Evolutionary conservation across 306 rosid species (phyloP).

Genomic region (Ceratonia siliqua): DNA sequence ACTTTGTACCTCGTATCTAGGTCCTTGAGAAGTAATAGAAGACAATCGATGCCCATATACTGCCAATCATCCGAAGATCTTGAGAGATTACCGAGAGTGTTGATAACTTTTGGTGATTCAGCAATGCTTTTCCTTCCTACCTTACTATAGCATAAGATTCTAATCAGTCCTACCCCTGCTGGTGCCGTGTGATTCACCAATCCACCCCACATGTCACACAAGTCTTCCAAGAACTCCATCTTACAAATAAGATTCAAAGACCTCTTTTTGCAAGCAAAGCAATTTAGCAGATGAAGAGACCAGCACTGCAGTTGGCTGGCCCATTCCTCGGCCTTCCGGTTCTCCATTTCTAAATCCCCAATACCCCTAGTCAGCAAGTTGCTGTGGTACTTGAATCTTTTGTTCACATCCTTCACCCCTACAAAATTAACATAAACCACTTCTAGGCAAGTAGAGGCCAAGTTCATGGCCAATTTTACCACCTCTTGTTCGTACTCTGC

Average conservation of each 20-base stretch:
- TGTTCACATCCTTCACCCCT: conserved; percentile 34
- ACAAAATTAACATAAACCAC: conserved; percentile 52
- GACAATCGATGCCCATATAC: conserved; percentile 78
- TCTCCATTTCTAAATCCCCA: conserved; percentile 72
- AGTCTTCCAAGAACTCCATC: conserved; percentile 46
- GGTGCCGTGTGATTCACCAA: conserved; percentile 64
- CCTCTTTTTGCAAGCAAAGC: conserved; percentile 74
- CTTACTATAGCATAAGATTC: conserved; percentile 65
- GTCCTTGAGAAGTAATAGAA: conserved; percentile 73
- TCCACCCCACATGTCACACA: conserved; percentile 85
- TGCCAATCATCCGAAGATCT: conserved; percentile 94
- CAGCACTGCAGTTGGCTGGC: conserved; percentile 78
- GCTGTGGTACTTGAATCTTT: conserved; percentile 56
- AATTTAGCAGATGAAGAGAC: conserved; percentile 68
- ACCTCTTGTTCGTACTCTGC: conserved; percentile 48
- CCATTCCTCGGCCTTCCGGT: conserved; percentile 83
- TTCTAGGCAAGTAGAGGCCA: conserved; percentile 62
- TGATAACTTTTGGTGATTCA: conserved; percentile 46
- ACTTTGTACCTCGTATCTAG: conserved; percentile 62
- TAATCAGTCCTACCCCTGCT: conserved; percentile 67
- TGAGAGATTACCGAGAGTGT: conserved; percentile 56
- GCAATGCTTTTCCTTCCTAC: conserved; percentile 58
- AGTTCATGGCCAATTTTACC: conserved; percentile 48
- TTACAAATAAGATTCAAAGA: conserved; percentile 58
- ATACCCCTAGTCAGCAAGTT: conserved; percentile 74